These are phyloP conservation scores for Suhomyces bribrorum DNA, from an alignment of 1,139 yeast genomes.

Conservation along the genomic window DNA sequence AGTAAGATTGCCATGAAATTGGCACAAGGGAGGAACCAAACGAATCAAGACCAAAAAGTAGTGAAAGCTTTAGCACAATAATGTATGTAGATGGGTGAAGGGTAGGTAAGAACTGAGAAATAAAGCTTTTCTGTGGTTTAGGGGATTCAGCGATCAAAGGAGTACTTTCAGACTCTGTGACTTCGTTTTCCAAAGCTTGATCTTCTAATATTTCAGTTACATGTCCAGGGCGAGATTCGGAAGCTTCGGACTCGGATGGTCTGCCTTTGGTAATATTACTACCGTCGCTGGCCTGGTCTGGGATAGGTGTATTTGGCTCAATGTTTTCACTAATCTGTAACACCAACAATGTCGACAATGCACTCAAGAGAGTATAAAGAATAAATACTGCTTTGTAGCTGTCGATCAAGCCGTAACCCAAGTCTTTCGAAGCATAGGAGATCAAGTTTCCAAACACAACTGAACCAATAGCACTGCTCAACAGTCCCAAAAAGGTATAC, in stretches of 20 bases:
- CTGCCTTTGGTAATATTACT: neutral
- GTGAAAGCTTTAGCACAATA: conserved; percentile 35
- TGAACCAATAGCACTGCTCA: conserved; percentile 42
- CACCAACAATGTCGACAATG: conserved; percentile 22
- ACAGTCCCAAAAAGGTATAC: conserved; percentile 42
- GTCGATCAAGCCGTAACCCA: conserved; percentile 21
- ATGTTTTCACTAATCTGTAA: conserved; percentile 21
- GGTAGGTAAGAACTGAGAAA: conserved; percentile 21
- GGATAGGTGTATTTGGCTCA: conserved; percentile 14
- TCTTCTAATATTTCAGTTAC: neutral
- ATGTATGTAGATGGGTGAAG: conserved; percentile 18
- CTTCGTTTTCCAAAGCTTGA: conserved; percentile 1
- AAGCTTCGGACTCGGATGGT: neutral
- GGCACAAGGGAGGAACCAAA: conserved; percentile 47
- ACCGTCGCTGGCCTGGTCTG: neutral
- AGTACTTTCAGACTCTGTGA: conserved; percentile 4
- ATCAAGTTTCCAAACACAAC: conserved; percentile 33
- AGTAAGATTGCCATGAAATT: conserved; percentile 48
- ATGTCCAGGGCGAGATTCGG: neutral
- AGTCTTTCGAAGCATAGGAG: conserved; percentile 20
- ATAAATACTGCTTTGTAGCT: conserved; percentile 35
- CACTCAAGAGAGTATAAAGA: conserved; percentile 25
- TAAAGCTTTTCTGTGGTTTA: conserved; percentile 10
- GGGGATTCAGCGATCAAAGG: conserved; percentile 4
- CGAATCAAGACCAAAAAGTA: conserved; percentile 44